These are phyloP conservation scores for Panicum virgatum DNA, from an alignment of 202 grass and related monocot genomes.

Conservation along the genomic window DNA sequence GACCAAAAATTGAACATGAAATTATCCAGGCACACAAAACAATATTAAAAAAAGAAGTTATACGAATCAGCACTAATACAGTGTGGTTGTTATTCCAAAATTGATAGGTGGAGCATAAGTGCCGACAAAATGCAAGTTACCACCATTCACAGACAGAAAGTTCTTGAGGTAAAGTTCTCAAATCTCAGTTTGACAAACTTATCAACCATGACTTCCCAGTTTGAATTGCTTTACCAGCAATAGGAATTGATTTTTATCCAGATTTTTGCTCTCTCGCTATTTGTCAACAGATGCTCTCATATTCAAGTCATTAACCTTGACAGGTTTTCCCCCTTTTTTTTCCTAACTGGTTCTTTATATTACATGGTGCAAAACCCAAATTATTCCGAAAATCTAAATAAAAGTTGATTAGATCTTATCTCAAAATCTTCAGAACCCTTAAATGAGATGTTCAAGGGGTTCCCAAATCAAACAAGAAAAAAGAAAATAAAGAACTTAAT, in stretches of 20 bases:
- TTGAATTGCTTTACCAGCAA: background rate
- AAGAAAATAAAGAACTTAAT: background rate
- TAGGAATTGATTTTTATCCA: background rate
- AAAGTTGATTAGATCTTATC: background rate
- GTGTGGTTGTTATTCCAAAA: background rate
- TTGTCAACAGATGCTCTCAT: background rate
- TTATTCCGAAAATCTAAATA: background rate
- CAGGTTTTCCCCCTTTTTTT: no score
- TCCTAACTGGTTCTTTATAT: background rate
- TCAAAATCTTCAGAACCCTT: no score
- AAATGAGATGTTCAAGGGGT: background rate
- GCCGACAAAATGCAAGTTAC: slow-evolving; percentile 1
- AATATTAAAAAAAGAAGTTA: background rate
- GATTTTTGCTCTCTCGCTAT: background rate
- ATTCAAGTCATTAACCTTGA: background rate
- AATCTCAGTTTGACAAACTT: background rate
- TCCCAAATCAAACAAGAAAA: background rate
- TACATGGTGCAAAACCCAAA: background rate
- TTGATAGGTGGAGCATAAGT: background rate
- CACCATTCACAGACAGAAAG: background rate
- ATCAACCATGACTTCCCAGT: background rate
- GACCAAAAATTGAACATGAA: background rate
- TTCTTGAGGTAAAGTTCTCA: background rate
- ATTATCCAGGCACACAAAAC: background rate
- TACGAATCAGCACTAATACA: background rate